These are phyloP conservation scores for Echinochloa phyllopogon DNA, from an alignment of 176 grass and related monocot species.

Conservation along the genomic window DNA sequence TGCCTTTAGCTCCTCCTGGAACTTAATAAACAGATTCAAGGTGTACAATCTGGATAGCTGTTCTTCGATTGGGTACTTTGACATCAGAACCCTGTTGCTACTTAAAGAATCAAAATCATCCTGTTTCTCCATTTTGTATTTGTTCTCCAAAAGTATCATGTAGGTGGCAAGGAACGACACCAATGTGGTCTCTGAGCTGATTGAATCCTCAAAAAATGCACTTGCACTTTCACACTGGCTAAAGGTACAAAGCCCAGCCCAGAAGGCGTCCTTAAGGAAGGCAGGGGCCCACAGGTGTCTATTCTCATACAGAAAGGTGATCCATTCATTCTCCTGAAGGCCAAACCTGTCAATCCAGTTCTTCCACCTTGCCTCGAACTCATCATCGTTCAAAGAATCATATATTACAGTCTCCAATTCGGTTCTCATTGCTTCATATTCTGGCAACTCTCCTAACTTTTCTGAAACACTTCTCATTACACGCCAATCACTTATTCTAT, in stretches of 20 bases:
- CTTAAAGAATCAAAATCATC: slow-evolving; percentile 67
- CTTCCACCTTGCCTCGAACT: slow-evolving; percentile 77
- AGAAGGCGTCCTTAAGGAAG: slow-evolving; percentile 73
- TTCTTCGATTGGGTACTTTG: slow-evolving; percentile 73
- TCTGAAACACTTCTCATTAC: slow-evolving; percentile 55
- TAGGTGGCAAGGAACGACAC: slow-evolving; percentile 59
- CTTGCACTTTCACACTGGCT: slow-evolving; percentile 43
- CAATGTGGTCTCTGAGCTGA: slow-evolving; percentile 59
- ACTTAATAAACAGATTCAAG: slow-evolving; percentile 66
- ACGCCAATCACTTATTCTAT: slow-evolving; percentile 67
- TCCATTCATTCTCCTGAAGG: slow-evolving; percentile 67
- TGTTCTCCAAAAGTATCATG: slow-evolving; percentile 52
- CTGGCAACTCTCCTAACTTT: slow-evolving; percentile 48
- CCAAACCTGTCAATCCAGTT: slow-evolving; percentile 49
- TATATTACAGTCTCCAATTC: slow-evolving; percentile 54
- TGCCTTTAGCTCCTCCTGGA: slow-evolving; percentile 76
- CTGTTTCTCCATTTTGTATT: slow-evolving; percentile 67
- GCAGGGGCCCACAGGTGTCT: slow-evolving; percentile 70
- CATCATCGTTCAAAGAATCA: slow-evolving; percentile 61
- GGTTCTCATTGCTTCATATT: slow-evolving; percentile 55
- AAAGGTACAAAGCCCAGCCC: slow-evolving; percentile 66
- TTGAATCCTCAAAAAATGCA: slow-evolving; percentile 62
- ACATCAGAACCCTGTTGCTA: slow-evolving; percentile 46
- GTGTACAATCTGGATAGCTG: slow-evolving; percentile 77
- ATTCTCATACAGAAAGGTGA: slow-evolving; percentile 68